These are phyloP conservation scores for Alternaria tenuissima DNA, from an alignment of 2,329 filamentous ascomycete genomes.

Conservation along the genomic window DNA sequence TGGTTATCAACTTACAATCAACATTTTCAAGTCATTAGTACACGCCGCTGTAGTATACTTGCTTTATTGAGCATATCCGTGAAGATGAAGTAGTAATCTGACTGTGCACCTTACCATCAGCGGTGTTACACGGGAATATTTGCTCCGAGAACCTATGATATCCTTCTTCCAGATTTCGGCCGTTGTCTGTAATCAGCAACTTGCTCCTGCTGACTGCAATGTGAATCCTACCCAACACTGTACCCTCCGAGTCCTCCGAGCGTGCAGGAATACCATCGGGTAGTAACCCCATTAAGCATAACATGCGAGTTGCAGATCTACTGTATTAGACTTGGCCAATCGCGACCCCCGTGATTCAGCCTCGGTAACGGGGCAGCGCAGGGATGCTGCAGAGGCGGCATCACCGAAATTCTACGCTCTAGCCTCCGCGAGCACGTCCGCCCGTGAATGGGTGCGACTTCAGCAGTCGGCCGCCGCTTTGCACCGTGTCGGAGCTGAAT, in stretches of 20 bases:
- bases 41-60: background rate
- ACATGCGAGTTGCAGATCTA: constrained; percentile 10
- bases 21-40: background rate
- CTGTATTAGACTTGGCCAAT: constrained; percentile 1
- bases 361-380: constrained; percentile 5
- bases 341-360: background rate
- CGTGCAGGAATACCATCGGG: background rate
- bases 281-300: background rate
- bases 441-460: constrained; percentile 1
- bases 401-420: constrained; percentile 8
- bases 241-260: constrained; percentile 4
- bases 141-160: background rate
- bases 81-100: background rate
- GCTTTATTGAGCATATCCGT: background rate
- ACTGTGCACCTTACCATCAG: constrained; percentile 1
- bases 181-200: background rate
- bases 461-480: background rate
- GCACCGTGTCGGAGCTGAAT: constrained; percentile 10
- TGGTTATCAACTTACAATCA: background rate
- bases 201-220: background rate
- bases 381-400: constrained; percentile 7
- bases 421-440: constrained; percentile 4
- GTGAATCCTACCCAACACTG: background rate
- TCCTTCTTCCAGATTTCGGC: background rate
- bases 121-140: background rate